Base-by-base conservation (phyloP, 2,329 filamentous ascomycete species). In the Lecanicillium sp. region DNA sequence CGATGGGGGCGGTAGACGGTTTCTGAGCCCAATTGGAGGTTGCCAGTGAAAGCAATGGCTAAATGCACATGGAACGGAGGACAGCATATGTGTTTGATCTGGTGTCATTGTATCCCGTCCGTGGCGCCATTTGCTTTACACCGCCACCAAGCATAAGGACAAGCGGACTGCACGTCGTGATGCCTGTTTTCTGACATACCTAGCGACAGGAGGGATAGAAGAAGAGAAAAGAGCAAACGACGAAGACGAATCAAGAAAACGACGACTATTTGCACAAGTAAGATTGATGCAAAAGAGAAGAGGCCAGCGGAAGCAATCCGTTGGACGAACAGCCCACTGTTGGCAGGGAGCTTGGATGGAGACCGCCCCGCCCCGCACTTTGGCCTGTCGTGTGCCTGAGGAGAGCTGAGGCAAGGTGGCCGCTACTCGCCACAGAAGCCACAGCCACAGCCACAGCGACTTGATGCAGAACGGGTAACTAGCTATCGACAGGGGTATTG, bases 341-440 rank as follows among this genome's bases (percentile, higher is more conserved):
- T 8, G 36, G 15, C 20, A 32, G 36, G 43, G 35, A 40, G 44
- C 44, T 47, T 40, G 36, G 27, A 47, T 47, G 35, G 44, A 40
- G 44, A 32, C n/a, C n/a, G n/a, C n/a, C n/a, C n/a, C 35, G 44
- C 44, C 44, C 44, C 44, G 44, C 44, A 47, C 11, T 33, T 15
- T 47, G 35, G 44, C 36, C 27, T 30, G 41, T 49, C 41, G 48
- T 49, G 48, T 44, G 47, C 40, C 35, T 49, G 33, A 30, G 7
- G 20, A 35, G n/a, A 41, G 19, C 33, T 44, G 35, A 46, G 44
- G 44, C 35, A 39, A 46, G 24, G 44, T 46, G 44, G 44, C 44
- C 44, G 35, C 35, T 46, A 15, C 12, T 29, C n/a, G n/a, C n/a
- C n/a, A n/a, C n/a, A n/a, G n/a, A n/a, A n/a, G n/a, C n/a, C n/a